These are phyloP conservation scores for Ganoderma resinaceum DNA, from an alignment of 1,284 basidiomycete genomes.

Conservation along the genomic window DNA sequence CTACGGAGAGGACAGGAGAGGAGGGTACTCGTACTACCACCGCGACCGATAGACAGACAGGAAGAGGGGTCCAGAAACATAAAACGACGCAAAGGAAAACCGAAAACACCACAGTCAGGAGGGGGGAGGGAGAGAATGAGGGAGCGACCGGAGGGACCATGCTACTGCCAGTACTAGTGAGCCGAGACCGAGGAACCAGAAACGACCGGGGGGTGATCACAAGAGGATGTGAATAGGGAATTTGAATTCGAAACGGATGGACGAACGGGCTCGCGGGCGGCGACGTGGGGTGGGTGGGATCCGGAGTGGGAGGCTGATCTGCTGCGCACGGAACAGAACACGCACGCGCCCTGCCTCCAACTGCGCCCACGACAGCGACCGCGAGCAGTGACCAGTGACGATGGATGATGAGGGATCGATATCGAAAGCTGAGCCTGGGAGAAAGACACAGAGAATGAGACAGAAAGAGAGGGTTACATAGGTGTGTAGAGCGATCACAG, in stretches of 20 bases:
- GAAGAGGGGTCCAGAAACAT: background rate
- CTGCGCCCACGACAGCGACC: constrained; percentile 3
- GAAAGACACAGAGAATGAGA: background rate
- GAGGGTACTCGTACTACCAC: background rate
- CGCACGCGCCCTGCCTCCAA: background rate
- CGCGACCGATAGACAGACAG: background rate
- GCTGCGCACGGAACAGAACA: too few species aligned
- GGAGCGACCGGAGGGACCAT: background rate
- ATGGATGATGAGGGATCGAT: background rate
- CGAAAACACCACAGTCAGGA: background rate
- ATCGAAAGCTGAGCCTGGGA: background rate
- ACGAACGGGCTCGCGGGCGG: background rate
- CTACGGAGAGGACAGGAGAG: background rate
- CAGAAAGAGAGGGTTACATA: constrained; percentile 24
- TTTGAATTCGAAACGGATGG: background rate
- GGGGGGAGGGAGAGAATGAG: background rate
- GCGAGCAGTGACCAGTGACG: background rate
- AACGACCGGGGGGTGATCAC: background rate
- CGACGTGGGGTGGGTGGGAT: background rate
- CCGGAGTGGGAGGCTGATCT: background rate
- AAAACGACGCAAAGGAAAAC: background rate
- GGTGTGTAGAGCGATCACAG: constrained; percentile 26
- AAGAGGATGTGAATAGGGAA: background rate
- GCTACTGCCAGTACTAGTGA: too few species aligned
- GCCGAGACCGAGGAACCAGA: background rate